Conservation (phyloP, 164 flowering plant genomes). For the Vitis rupestris region DNA sequence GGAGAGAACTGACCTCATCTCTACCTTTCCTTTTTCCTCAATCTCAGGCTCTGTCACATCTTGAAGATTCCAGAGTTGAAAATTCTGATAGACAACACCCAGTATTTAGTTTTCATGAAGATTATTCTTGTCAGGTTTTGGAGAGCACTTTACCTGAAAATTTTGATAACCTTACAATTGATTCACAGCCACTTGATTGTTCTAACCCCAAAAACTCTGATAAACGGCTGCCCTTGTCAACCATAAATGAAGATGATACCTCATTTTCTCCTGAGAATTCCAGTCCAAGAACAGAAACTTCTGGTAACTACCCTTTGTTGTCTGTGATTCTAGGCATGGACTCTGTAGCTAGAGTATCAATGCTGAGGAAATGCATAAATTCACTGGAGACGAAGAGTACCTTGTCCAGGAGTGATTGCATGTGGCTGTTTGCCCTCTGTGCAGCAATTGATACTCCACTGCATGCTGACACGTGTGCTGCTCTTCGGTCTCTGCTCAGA, state of each 20-base stretch:
- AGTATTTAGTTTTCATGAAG: not conserved
- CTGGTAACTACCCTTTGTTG: constrained; percentile 35
- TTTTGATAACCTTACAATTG: constrained; percentile 1
- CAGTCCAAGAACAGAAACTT: not conserved
- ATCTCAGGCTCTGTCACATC: constrained; percentile 43
- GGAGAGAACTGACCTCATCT: not conserved
- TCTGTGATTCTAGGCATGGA: constrained; percentile 61
- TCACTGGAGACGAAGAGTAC: constrained; percentile 28
- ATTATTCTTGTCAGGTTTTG: constrained; percentile 2
- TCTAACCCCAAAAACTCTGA: not conserved
- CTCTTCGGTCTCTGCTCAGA: constrained; percentile 69
- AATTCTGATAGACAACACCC: constrained; percentile 1
- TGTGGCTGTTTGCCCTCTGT: constrained; percentile 78
- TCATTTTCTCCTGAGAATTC: not conserved
- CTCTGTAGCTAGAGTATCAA: constrained; percentile 53
- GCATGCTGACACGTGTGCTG: constrained; percentile 69
- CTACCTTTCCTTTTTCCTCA: not conserved
- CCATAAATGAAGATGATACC: not conserved
- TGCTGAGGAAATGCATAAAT: constrained; percentile 54
- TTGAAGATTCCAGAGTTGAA: constrained; percentile 13
- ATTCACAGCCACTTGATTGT: not conserved
- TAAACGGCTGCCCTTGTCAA: not conserved
- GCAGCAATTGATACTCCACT: constrained; percentile 73
- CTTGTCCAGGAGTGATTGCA: constrained; percentile 44
- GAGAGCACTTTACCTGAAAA: constrained; percentile 14